Evolutionary conservation across 495 filamentous ascomycete genomes (phyloP), one percentile per base, ranked within the genome.

Genomic region (Aspergillus kassunensis): DNA sequence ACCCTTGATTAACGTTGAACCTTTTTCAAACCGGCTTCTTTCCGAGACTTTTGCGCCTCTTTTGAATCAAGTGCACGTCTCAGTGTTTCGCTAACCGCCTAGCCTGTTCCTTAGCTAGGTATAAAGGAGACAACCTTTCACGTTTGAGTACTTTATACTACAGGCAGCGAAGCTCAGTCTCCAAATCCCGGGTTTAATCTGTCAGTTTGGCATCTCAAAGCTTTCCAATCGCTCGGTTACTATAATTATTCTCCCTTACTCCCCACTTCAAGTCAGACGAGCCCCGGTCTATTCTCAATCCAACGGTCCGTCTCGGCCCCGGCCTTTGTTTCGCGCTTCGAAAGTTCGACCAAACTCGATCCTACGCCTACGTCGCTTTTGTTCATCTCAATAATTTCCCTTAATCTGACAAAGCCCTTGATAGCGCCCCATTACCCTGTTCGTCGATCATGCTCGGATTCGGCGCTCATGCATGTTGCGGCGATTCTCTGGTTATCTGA

Each of bases 371-470:
- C 46, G n/a, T 39, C 30, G 46, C 10, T n/a, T 39, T 39, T 42
- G 13, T 33, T 19, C 41, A 15, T 46, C 10, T 33, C 16, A 44
- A 21, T 27, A 47, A 15, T 10, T 21, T 12, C 16, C 19, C 20
- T 50, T 27, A 6, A 30, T 43, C 21, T 20, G 19, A 36, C 23
- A 18, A 9, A 23, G 30, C 18, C 2, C 16, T 54, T 19, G 4
- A 45, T 48, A 43, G 9, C 27, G 29, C 13, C 45, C 51, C 39
- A 27, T 49, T 19, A 49, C 55, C 35, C 35, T 30, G 34, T 43
- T 35, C 12, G 15, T 61, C 44, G 54, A 64, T 57, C 51, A 64
- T 64, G 62, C 56, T 65, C 45, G 21, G 43, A 54, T 48, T 45
- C 37, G 49, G 36, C 29, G 37, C 45, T 53, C 24, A 37, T 44